Evolutionary conservation across 306 rosid species (phyloP), one percentile per base, ranked within the genome.

Genomic region (Hippophae gyantsensis): DNA sequence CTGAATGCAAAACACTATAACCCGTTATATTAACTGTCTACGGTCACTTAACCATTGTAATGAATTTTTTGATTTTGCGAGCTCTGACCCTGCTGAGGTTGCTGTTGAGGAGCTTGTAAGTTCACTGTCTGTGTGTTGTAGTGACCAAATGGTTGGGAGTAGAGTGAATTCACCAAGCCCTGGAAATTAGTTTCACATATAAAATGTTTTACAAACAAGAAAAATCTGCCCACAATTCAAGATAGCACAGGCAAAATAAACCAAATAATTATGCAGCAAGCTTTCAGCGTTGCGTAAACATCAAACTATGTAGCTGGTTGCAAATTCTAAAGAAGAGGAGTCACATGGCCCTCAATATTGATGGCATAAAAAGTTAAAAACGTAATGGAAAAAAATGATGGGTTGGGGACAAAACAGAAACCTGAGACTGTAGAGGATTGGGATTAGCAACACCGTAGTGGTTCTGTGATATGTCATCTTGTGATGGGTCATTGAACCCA

Each of bases 381-480:
- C 12, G 8, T 11, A 8, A n/a, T 13, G 48, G 47, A 57, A 41
- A n/a, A 12, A 56, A 42, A 1, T 18, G 23, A 10, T 14, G 58
- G 54, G 49, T 10, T 42, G 26, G 52, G 55, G 67, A 52, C 66
- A 48, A 43, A 45, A 32, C 62, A 52, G 54, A 77, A 76, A 93
- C 99, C 99, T 93, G 99, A 41, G 99, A 93, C 71, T 93, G 99
- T 42, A 93, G 99, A 40, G 87, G 80, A 72, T 74, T 93, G 51
- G 97, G 73, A 77, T 84, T 84, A 10, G 88, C 81, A 61, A 82
- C 84, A 9, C 88, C 82, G 52, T 82, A 93, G 72, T 79, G 97
- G 77, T 79, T 82, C 71, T 93, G 97, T 2, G 94, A 62, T 42
- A 82, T 82, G 60, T 93, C 97, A 79, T 89, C 99, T 70, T 84